These are phyloP conservation scores for Polytrichum formosum DNA, from an alignment of 225 moss, liverwort and hornwort genomes.

Conservation along the genomic window DNA sequence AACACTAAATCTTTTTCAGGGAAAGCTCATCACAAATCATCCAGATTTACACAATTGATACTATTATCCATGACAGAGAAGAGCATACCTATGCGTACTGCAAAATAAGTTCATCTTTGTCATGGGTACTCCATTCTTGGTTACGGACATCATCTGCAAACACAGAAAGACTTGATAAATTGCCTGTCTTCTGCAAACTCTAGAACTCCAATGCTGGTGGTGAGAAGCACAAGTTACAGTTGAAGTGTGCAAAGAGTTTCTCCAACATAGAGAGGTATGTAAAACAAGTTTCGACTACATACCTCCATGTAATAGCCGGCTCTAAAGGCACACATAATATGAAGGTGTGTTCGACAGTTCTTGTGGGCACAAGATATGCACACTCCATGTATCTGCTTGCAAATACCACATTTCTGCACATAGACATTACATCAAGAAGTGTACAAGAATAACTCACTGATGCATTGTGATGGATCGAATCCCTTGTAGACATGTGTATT, in stretches of 20 bases:
- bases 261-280: too few species aligned
- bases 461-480: too few species aligned
- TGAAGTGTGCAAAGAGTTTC: too few species aligned
- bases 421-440: slow-evolving; percentile 18
- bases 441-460: slow-evolving; percentile 3
- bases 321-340: slow-evolving; percentile 94
- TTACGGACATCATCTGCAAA: slow-evolving; percentile 74
- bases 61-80: background rate
- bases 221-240: too few species aligned
- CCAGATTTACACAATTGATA: too few species aligned
- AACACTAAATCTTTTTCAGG: too few species aligned
- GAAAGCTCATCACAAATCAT: too few species aligned
- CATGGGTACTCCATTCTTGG: slow-evolving; percentile 74
- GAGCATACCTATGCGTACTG: slow-evolving; percentile 72
- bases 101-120: slow-evolving; percentile 89
- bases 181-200: too few species aligned
- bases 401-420: slow-evolving; percentile 78
- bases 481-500: too few species aligned
- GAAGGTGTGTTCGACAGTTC: slow-evolving; percentile 86
- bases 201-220: too few species aligned
- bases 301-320: slow-evolving; percentile 99
- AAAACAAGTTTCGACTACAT: slow-evolving; percentile 6
- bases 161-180: background rate
- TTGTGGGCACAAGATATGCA: slow-evolving; percentile 76
- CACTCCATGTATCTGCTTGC: slow-evolving; percentile 94